Conservation (phyloP, 2,329 filamentous ascomycete species). For the Monosporascus cannonballus region DNA sequence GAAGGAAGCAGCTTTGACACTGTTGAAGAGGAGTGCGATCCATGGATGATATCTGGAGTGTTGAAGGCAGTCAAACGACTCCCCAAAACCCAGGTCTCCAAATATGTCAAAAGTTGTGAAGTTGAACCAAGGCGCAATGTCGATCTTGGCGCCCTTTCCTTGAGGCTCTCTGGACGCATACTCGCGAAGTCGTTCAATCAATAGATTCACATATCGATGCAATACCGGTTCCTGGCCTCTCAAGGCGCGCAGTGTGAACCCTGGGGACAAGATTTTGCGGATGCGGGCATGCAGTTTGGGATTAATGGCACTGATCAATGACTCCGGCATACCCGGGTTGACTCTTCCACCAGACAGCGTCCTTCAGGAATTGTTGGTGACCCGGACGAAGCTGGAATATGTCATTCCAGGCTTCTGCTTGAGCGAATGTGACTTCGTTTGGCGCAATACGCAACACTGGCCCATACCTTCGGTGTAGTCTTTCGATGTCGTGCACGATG, state of each 20-base stretch:
- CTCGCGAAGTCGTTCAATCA: slow-evolving; percentile 16
- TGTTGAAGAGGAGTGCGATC: slow-evolving; percentile 20
- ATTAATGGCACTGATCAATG: slow-evolving; percentile 22
- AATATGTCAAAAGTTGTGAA: slow-evolving; percentile 33
- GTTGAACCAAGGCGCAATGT: slow-evolving; percentile 18
- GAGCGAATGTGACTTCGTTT: slow-evolving; percentile 15
- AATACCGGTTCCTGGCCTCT: slow-evolving; percentile 23
- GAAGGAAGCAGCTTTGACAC: slow-evolving; percentile 16
- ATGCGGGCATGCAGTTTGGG: slow-evolving; percentile 16
- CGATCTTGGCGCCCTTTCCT: slow-evolving; percentile 1
- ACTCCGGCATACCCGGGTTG: slow-evolving; percentile 15
- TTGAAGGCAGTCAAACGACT: slow-evolving; percentile 24
- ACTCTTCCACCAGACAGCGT: slow-evolving; percentile 21
- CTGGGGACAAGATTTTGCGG: slow-evolving; percentile 17
- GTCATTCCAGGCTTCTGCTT: slow-evolving; percentile 12
- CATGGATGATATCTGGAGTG: slow-evolving; percentile 20
- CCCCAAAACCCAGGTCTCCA: slow-evolving; percentile 27
- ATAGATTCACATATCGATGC: slow-evolving; percentile 18
- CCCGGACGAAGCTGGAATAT: slow-evolving; percentile 13
- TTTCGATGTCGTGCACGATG: slow-evolving; percentile 14
- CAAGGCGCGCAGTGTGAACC: slow-evolving; percentile 20
- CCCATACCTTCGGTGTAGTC: slow-evolving; percentile 14
- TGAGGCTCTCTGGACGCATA: background rate
- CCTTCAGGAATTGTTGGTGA: slow-evolving; percentile 17
- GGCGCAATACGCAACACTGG: slow-evolving; percentile 17